Conservation (phyloP, 306 rosid genomes). For the Pterocarpus macrocarpus region DNA sequence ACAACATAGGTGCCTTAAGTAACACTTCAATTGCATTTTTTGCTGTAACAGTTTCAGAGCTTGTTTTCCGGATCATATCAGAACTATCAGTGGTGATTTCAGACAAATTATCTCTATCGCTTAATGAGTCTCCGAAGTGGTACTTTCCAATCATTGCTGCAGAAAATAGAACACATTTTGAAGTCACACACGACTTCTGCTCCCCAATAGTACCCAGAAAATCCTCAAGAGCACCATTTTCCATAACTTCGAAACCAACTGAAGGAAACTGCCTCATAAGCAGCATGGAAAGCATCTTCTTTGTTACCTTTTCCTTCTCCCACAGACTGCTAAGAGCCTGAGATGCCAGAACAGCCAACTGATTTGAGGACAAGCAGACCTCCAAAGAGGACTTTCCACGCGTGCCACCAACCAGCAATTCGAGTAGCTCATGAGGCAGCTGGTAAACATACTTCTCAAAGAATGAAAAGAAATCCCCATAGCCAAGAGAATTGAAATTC, state of each 20-base stretch:
- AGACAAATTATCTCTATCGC: slow-evolving; percentile 48
- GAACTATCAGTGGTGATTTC: slow-evolving; percentile 47
- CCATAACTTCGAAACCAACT: slow-evolving; percentile 63
- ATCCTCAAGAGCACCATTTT: slow-evolving; percentile 65
- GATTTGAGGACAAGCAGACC: slow-evolving; percentile 73
- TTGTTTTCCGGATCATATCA: slow-evolving; percentile 44
- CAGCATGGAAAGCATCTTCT: slow-evolving; percentile 64
- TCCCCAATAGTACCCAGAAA: slow-evolving; percentile 59
- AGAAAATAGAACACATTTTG: slow-evolving; percentile 79
- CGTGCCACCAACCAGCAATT: slow-evolving; percentile 54
- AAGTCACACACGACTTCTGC: slow-evolving; percentile 54
- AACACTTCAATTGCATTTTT: slow-evolving; percentile 75
- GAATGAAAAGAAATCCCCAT: slow-evolving; percentile 74
- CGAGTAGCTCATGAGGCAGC: slow-evolving; percentile 68
- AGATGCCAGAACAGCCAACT: slow-evolving; percentile 70
- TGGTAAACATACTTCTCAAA: slow-evolving; percentile 65
- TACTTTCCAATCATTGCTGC: slow-evolving; percentile 61
- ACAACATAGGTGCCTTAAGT: slow-evolving; percentile 82
- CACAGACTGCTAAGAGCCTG: slow-evolving; percentile 77
- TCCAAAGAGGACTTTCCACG: slow-evolving; percentile 58
- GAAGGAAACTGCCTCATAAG: slow-evolving; percentile 82
- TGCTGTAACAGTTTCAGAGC: slow-evolving; percentile 52
- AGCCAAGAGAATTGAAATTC: slow-evolving; percentile 79
- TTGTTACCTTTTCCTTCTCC: slow-evolving; percentile 63
- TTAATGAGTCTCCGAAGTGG: slow-evolving; percentile 52